A percentile compares a stretch with the other conserved stretches of the same genome.
These are phyloP conservation scores for Scutellaria barbata DNA, from an alignment of 257 asterid species.

Conservation along the genomic window DNA sequence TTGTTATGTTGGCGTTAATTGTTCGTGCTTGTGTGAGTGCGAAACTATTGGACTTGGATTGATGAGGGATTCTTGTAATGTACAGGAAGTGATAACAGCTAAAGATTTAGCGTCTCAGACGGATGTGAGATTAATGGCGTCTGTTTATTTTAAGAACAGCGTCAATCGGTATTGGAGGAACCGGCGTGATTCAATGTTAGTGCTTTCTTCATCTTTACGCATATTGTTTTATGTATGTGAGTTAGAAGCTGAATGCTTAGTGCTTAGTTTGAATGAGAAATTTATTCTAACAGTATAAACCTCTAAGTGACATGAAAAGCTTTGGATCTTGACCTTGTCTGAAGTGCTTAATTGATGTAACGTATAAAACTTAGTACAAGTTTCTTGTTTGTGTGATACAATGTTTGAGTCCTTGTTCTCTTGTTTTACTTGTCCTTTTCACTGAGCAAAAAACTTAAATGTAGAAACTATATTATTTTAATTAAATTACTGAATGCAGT, in stretches of 20 bases:
- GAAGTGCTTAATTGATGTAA: background rate
- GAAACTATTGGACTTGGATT: slow-evolving; percentile 29
- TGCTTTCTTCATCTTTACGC: slow-evolving; percentile 27
- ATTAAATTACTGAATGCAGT: background rate
- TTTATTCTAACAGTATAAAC: slow-evolving; percentile 1
- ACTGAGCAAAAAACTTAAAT: background rate
- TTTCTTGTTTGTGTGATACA: background rate
- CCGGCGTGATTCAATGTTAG: slow-evolving; percentile 81
- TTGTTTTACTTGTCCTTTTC: background rate
- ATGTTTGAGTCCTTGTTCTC: background rate
- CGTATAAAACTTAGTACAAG: background rate
- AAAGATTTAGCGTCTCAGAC: slow-evolving; percentile 70
- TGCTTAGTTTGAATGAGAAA: background rate
- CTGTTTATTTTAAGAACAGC: slow-evolving; percentile 88
- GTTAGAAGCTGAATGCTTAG: background rate
- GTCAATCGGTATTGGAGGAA: slow-evolving; percentile 87
- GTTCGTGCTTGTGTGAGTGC: slow-evolving; percentile 26
- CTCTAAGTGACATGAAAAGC: slow-evolving; percentile 7
- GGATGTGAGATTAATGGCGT: slow-evolving; percentile 88
- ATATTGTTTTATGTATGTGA: background rate
- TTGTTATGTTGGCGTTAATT: slow-evolving; percentile 1
- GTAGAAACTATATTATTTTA: background rate
- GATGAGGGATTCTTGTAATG: slow-evolving; percentile 28
- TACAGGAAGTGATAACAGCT: slow-evolving; percentile 85
- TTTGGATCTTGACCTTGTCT: slow-evolving; percentile 9